Evolutionary conservation across 2,329 filamentous ascomycete genomes (phyloP).

Genomic region (Claviceps spartinae): DNA sequence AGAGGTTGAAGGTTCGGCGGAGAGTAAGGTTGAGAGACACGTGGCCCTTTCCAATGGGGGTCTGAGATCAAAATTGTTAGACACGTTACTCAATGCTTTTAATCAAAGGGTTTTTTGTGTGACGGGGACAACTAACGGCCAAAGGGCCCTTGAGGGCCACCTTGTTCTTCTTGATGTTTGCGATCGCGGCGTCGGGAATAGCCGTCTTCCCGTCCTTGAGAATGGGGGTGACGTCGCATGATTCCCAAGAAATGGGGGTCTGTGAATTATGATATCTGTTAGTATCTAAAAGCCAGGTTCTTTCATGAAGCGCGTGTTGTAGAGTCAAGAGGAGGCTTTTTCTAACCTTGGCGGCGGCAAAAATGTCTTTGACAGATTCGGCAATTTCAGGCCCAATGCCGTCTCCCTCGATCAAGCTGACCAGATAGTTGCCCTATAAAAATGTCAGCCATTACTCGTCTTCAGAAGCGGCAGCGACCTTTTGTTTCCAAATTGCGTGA

Average conservation of each 20-base stretch:
- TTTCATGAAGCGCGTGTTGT: not conserved
- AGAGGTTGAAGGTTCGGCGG: conserved; percentile 98
- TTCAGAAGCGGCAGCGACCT: not conserved
- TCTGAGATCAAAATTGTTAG: conserved; percentile 34
- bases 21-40: conserved; percentile 98
- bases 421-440: conserved; percentile 76
- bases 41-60: conserved; percentile 95
- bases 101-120: not conserved
- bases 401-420: conserved; percentile 96
- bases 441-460: not conserved
- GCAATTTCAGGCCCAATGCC: conserved; percentile 97
- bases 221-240: conserved; percentile 87
- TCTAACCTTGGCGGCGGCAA: conserved; percentile 77
- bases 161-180: conserved; percentile 89
- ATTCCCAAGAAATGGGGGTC: conserved; percentile 92
- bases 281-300: not conserved
- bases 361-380: conserved; percentile 97
- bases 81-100: not conserved
- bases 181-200: conserved; percentile 85
- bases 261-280: conserved; percentile 20
- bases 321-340: not conserved
- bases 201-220: conserved; percentile 91
- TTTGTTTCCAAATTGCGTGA: not conserved
- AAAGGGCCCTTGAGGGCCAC: conserved; percentile 96
- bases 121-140: conserved; percentile 48